phyloP scores from a whole-genome alignment of 1,284 basidiomycete genomes.

The Pyrrhoderma lamaoense region DNA sequence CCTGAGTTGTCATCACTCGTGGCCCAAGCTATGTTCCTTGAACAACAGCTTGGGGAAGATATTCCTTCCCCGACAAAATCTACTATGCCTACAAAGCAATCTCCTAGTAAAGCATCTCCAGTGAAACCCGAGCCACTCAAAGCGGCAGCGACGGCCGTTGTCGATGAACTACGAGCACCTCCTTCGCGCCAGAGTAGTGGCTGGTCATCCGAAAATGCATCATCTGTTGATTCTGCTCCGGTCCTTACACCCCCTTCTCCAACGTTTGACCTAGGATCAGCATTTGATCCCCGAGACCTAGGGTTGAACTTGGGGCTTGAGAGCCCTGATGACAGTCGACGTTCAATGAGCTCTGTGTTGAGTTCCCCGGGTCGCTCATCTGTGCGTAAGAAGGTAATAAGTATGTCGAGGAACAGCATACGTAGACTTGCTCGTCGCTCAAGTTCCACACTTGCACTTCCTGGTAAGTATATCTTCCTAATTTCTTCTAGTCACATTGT shows the following conservation, averaged over 20 bases:
- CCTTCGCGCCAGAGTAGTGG: conserved; percentile 12
- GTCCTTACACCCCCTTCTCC: conserved; percentile 16
- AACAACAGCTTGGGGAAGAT: conserved; percentile 11
- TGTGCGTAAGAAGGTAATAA: conserved; percentile 8
- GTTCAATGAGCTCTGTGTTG: conserved; percentile 8
- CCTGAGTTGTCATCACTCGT: conserved; percentile 15
- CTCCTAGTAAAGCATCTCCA: not conserved
- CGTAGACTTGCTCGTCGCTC: conserved; percentile 7
- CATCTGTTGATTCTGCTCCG: conserved; percentile 16
- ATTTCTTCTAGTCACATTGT: too few relatives aligned
- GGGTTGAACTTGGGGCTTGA: not conserved
- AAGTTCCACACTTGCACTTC: conserved; percentile 14
- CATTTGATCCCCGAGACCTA: conserved; percentile 3
- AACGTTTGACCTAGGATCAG: conserved; percentile 14
- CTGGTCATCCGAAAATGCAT: conserved; percentile 16
- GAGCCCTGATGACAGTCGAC: conserved; percentile 3
- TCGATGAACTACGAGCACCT: not conserved
- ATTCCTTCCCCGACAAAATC: not conserved
- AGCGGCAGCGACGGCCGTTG: not conserved
- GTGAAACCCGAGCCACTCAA: conserved; percentile 5
- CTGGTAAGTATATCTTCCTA: conserved; percentile 8
- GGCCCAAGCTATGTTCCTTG: conserved; percentile 16
- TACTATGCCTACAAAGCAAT: not conserved
- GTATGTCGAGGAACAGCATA: conserved; percentile 3
- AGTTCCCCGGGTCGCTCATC: conserved; percentile 6